Percentiles rank a stretch among this genome's conserved stretches.
Conservation (phyloP, 352 stramenopile species). For the Globisporangium nagaii region DNA sequence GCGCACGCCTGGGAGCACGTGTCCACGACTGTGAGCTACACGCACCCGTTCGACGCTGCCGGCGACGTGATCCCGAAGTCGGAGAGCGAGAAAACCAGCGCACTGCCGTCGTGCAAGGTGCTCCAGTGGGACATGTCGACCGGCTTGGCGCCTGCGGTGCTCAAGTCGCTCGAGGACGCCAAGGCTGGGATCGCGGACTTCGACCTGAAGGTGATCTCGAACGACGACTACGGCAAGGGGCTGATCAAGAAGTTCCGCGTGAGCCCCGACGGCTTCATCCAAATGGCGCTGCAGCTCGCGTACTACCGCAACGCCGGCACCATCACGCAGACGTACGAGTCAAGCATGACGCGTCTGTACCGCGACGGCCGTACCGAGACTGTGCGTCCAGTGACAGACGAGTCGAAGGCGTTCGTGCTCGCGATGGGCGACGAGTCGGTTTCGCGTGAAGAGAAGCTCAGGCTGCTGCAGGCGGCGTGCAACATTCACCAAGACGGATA, state of each 20-base stretch:
- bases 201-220: constrained; percentile 85
- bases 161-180: constrained; percentile 49
- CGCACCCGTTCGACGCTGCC: constrained; percentile 49
- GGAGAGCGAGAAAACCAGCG: constrained; percentile 40
- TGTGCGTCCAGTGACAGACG: constrained; percentile 87
- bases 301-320: constrained; percentile 91
- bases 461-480: constrained; percentile 85
- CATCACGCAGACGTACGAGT: constrained; percentile 96
- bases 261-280: constrained; percentile 94
- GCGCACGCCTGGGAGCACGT: constrained; percentile 82
- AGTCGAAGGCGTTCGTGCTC: constrained; percentile 89
- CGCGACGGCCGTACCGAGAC: constrained; percentile 94
- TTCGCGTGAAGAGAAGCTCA: constrained; percentile 71
- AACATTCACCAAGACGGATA: constrained; percentile 91
- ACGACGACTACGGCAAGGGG: constrained; percentile 87
- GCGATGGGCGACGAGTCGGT: constrained; percentile 70
- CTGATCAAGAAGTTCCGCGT: constrained; percentile 90
- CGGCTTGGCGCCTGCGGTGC: constrained; percentile 41
- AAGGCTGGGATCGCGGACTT: constrained; percentile 79
- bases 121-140: constrained; percentile 61
- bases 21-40: constrained; percentile 53
- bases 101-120: constrained; percentile 42
- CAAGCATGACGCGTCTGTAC: constrained; percentile 95
- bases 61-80: constrained; percentile 34
- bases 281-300: constrained; percentile 95